Conservation (phyloP, 2,329 filamentous ascomycete species). For the Botryotinia narcissicola region DNA sequence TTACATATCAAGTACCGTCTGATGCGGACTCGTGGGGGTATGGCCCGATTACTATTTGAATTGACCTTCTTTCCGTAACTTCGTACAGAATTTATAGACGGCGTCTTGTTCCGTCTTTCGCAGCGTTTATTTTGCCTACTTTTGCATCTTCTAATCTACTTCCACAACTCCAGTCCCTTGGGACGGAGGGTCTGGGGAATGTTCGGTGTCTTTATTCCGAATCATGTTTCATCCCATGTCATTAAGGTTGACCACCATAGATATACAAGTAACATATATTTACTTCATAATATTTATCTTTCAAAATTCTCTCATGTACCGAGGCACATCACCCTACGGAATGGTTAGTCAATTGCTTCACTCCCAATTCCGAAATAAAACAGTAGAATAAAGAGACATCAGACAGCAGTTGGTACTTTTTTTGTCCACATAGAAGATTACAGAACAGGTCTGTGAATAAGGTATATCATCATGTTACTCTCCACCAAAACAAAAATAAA, state of each 20-base stretch:
- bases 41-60: conserved; percentile 11
- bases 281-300: background rate
- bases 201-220: background rate
- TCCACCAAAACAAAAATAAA: conserved; percentile 24
- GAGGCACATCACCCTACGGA: background rate
- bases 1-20: conserved; percentile 5
- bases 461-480: conserved; percentile 64
- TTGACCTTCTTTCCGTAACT: conserved; percentile 9
- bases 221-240: background rate
- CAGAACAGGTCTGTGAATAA: conserved; percentile 84
- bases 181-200: background rate
- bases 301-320: background rate
- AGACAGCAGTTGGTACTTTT: conserved; percentile 81
- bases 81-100: conserved; percentile 2
- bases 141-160: background rate
- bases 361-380: background rate
- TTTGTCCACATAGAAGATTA: conserved; percentile 65
- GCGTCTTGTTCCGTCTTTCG: background rate
- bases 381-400: conserved; percentile 43
- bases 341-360: conserved; percentile 19
- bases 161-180: background rate
- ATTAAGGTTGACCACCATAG: background rate
- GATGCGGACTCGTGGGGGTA: conserved; percentile 1
- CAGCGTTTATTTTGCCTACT: background rate
- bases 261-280: background rate